A percentile compares a stretch with the other conserved stretches of the same genome.
These are phyloP conservation scores for Papiliotrema flavescens DNA, from an alignment of 1,284 basidiomycete genomes.

Conservation along the genomic window DNA sequence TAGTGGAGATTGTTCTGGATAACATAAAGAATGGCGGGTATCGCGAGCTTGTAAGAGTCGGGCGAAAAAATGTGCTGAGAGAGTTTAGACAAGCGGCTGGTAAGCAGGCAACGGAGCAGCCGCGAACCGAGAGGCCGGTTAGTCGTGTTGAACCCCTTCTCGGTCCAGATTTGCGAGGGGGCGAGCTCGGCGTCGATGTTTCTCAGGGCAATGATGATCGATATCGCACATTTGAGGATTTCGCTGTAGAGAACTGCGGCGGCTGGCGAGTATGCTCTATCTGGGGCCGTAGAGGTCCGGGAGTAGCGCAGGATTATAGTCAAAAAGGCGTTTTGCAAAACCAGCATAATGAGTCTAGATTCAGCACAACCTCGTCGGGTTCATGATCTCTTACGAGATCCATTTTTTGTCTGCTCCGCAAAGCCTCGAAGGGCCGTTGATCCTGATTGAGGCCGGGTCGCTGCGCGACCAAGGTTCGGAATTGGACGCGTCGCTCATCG, in stretches of 20 bases:
- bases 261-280: conserved; percentile 75
- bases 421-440: conserved; percentile 25
- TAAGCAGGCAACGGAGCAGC: conserved; percentile 24
- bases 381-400: conserved; percentile 46
- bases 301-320: conserved; percentile 95
- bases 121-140: conserved; percentile 1
- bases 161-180: conserved; percentile 12
- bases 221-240: conserved; percentile 84
- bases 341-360: conserved; percentile 77
- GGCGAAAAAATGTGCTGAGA: conserved; percentile 59
- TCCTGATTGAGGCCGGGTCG: too few species aligned
- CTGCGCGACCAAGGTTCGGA: too few species aligned
- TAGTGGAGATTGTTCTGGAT: conserved; percentile 96
- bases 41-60: conserved; percentile 95
- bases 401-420: conserved; percentile 46
- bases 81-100: conserved; percentile 27
- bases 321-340: conserved; percentile 84
- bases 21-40: conserved; percentile 93
- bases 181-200: conserved; percentile 44
- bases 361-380: not conserved
- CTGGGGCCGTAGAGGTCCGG: conserved; percentile 72
- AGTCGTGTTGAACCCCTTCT: conserved; percentile 13
- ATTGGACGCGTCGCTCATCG: not conserved
- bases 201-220: conserved; percentile 62
- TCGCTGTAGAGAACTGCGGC: conserved; percentile 90